phyloP scores from a whole-genome alignment of 495 filamentous ascomycete species.

The Daldinia decipiens region DNA sequence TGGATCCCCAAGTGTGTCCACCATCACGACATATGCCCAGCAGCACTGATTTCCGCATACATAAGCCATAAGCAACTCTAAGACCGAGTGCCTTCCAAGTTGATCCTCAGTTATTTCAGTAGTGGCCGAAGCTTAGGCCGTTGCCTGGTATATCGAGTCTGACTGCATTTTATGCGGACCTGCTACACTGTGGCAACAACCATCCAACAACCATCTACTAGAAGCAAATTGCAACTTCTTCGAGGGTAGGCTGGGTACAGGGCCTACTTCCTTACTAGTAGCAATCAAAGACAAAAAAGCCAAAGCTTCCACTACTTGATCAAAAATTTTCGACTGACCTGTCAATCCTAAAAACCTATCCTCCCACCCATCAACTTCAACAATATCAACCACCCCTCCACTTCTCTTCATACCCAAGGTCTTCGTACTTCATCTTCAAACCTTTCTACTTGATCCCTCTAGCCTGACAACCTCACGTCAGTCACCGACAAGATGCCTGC shows the following conservation, averaged over 20 bases:
- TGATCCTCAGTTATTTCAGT: not conserved
- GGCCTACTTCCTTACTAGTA: not conserved
- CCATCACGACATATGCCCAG: constrained; percentile 8
- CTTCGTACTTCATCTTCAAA: not conserved
- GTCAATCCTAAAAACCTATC: not conserved
- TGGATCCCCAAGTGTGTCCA: constrained; percentile 18
- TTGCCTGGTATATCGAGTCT: not conserved
- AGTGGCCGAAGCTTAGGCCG: not conserved
- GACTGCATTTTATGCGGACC: not conserved
- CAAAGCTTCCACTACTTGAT: not conserved
- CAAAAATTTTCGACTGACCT: not conserved
- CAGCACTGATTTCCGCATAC: not conserved
- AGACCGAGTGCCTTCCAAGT: not conserved
- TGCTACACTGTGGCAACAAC: not conserved
- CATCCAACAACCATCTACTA: not conserved
- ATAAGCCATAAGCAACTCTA: not conserved
- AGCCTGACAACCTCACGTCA: not conserved
- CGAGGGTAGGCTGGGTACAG: not conserved
- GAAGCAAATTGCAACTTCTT: not conserved
- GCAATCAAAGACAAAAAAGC: not conserved
- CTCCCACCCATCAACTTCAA: not conserved
- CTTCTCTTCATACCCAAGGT: not conserved
- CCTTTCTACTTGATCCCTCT: not conserved
- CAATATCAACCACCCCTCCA: not conserved
- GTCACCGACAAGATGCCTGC: constrained; percentile 56